Conservation (phyloP, 2,329 filamentous ascomycete species). For the Westerdykella ornata region DNA sequence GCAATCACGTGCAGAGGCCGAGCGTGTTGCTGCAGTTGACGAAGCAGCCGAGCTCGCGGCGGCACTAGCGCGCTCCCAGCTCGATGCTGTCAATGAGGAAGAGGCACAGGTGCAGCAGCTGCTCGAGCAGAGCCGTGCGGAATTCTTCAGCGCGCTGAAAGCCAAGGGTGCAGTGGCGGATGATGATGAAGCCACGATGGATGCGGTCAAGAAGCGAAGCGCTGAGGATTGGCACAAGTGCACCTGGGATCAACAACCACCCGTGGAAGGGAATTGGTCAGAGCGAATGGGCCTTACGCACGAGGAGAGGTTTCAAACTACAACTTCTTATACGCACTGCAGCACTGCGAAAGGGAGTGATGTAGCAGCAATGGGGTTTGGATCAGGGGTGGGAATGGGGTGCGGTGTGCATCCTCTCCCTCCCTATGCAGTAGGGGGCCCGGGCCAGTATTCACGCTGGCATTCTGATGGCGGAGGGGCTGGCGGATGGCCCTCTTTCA, state of each 20-base stretch:
- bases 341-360: neutral
- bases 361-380: too few relatives aligned
- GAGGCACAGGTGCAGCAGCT: neutral
- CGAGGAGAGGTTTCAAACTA: neutral
- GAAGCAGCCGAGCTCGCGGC: neutral
- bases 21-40: neutral
- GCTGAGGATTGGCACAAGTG: neutral
- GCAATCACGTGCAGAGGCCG: neutral
- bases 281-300: neutral
- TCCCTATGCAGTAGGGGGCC: neutral
- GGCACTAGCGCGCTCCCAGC: neutral
- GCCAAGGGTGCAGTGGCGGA: neutral
- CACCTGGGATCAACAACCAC: neutral
- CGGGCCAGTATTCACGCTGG: neutral
- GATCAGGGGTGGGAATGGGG: too few relatives aligned
- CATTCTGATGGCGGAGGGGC: neutral
- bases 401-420: neutral
- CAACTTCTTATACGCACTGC: neutral
- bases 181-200: neutral
- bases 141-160: neutral
- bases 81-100: neutral
- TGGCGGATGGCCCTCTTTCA: neutral
- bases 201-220: neutral
- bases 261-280: neutral
- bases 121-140: neutral